A percentile compares a stretch with the other conserved stretches of the same genome.
Evolutionary conservation across 2,329 filamentous ascomycete species (phyloP).

Genomic region (Cladosporium sp.): DNA sequence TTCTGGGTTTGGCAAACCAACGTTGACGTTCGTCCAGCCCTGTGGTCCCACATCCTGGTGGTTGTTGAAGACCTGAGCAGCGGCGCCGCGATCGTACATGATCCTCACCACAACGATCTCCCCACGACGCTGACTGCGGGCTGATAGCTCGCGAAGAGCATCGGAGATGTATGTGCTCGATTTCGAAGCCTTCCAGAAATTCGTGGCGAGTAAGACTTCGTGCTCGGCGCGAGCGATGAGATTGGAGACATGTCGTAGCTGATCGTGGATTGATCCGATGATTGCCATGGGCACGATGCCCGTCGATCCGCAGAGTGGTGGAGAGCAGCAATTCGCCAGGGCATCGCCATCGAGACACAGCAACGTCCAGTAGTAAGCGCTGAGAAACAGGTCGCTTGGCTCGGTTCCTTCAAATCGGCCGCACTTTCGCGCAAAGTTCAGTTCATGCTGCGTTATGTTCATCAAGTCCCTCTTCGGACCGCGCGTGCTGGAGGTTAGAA

Average conservation of each 20-base stretch:
- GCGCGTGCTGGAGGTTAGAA: conserved; percentile 27
- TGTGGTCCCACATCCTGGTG: conserved; percentile 61
- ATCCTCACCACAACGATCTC: conserved; percentile 67
- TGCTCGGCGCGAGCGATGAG: conserved; percentile 70
- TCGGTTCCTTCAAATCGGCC: conserved; percentile 64
- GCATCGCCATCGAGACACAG: conserved; percentile 56
- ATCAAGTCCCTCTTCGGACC: conserved; percentile 19
- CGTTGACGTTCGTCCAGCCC: conserved; percentile 55
- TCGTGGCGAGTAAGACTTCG: conserved; percentile 74
- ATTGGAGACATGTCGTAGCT: conserved; percentile 73
- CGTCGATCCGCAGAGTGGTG: conserved; percentile 59
- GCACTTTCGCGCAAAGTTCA: conserved; percentile 59
- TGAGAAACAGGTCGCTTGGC: conserved; percentile 69
- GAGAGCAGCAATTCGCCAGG: conserved; percentile 56
- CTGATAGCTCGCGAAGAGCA: conserved; percentile 68
- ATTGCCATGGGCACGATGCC: conserved; percentile 69
- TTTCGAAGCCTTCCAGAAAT: conserved; percentile 71
- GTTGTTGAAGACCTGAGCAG: conserved; percentile 64
- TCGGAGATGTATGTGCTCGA: conserved; percentile 68
- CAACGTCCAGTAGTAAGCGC: conserved; percentile 67
- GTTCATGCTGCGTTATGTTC: conserved; percentile 19
- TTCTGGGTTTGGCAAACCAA: conserved; percentile 61
- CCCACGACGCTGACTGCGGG: conserved; percentile 59
- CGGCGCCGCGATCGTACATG: conserved; percentile 70
- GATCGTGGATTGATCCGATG: conserved; percentile 68